Evolutionary conservation across 2,329 filamentous ascomycete genomes (phyloP).

Genomic region (Lachnellula willkommii): DNA sequence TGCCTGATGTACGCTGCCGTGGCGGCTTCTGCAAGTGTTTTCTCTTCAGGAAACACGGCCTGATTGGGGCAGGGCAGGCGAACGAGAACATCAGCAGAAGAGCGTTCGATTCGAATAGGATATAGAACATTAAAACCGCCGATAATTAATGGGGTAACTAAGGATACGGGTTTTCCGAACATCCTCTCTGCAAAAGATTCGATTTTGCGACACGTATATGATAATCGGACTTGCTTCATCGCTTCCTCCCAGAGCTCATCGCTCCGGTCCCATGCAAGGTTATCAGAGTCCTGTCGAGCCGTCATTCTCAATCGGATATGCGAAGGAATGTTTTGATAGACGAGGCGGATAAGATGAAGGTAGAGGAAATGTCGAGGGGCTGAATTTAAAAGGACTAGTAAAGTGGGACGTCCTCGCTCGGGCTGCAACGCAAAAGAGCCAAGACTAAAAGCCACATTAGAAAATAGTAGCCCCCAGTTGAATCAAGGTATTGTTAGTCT

Average conservation of each 20-base stretch:
- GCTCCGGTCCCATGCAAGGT: constrained; percentile 30
- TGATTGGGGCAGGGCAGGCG: constrained; percentile 4
- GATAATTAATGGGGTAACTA: background rate
- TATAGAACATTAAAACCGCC: constrained; percentile 7
- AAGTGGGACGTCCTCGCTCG: background rate
- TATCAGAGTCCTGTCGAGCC: constrained; percentile 28
- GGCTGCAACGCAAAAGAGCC: too few relatives aligned
- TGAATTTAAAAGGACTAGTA: background rate
- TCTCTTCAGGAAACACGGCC: constrained; percentile 3
- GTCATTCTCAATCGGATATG: constrained; percentile 18
- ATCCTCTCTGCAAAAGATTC: background rate
- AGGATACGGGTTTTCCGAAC: background rate
- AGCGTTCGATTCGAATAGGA: constrained; percentile 1
- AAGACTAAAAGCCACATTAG: too few relatives aligned
- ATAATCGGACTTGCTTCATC: constrained; percentile 17
- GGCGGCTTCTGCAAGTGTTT: constrained; percentile 3
- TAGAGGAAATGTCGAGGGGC: background rate
- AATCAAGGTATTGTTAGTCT: too few relatives aligned
- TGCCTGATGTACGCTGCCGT: background rate
- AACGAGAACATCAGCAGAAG: constrained; percentile 1
- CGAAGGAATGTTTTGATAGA: background rate
- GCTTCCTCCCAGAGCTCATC: constrained; percentile 28
- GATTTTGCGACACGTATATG: background rate
- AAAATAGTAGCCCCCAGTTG: too few relatives aligned
- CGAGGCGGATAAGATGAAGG: background rate